phyloP scores from a whole-genome alignment of 805 yeast species.

The Cyberlindnera petersonii region DNA sequence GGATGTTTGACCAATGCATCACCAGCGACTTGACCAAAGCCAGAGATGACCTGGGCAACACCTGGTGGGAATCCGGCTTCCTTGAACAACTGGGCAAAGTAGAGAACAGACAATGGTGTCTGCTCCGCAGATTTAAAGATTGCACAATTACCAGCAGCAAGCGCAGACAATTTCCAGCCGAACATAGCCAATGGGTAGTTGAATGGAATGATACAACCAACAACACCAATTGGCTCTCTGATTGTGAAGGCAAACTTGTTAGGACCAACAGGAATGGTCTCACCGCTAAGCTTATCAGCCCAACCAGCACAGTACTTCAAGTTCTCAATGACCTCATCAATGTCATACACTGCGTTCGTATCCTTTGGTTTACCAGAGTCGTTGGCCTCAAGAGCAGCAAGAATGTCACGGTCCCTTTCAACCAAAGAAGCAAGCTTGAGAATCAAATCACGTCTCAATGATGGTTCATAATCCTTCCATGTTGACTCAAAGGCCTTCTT shows the following conservation, averaged over 20 bases:
- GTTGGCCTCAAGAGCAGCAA: constrained; percentile 54
- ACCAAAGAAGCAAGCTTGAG: constrained; percentile 48
- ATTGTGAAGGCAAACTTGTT: constrained; percentile 51
- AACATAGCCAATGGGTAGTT: constrained; percentile 49
- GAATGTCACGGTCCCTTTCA: constrained; percentile 42
- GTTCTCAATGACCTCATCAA: constrained; percentile 51
- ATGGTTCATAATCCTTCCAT: constrained; percentile 47
- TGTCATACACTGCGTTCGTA: constrained; percentile 54
- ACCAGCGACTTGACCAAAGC: constrained; percentile 43
- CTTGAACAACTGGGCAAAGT: constrained; percentile 38
- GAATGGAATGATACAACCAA: constrained; percentile 51
- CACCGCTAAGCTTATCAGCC: constrained; percentile 68
- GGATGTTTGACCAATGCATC: constrained; percentile 43
- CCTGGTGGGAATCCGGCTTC: constrained; percentile 49
- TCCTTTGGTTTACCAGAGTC: constrained; percentile 57
- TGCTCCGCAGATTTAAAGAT: constrained; percentile 47
- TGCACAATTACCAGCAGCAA: constrained; percentile 46
- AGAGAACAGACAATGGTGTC: constrained; percentile 45
- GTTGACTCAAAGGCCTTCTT: constrained; percentile 44
- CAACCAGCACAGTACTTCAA: constrained; percentile 70
- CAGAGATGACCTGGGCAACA: constrained; percentile 44
- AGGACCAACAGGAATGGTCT: constrained; percentile 54
- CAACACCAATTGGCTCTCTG: constrained; percentile 51
- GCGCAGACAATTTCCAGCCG: constrained; percentile 46
- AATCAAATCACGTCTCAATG: constrained; percentile 42